A percentile compares a stretch with the other conserved stretches of the same genome.
Conservation (phyloP, 306 rosid species). For the Luffa acutangula region DNA sequence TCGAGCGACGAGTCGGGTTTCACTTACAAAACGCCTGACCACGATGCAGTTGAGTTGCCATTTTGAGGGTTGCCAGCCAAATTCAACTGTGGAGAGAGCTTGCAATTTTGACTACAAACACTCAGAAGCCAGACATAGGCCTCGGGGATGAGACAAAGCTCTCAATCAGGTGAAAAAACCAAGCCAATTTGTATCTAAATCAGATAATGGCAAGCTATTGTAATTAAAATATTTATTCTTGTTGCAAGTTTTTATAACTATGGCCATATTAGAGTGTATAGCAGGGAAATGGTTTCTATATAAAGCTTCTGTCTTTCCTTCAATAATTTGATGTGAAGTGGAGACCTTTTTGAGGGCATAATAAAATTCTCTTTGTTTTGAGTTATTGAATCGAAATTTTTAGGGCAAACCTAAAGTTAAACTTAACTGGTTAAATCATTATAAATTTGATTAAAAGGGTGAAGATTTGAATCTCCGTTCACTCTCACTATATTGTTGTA, state of each 20-base stretch:
- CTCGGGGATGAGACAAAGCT: neutral
- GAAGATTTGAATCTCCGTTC: too few relatives aligned
- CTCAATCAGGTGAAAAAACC: neutral
- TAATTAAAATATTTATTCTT: neutral
- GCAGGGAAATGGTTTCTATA: neutral
- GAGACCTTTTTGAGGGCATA: neutral
- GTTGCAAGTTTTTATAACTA: neutral
- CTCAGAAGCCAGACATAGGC: neutral
- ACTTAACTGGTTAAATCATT: too few relatives aligned
- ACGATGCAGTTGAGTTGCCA: conserved; percentile 57
- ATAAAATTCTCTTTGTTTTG: neutral
- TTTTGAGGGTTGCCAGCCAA: conserved; percentile 17
- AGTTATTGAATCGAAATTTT: neutral
- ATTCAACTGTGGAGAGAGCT: neutral
- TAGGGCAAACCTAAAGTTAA: neutral
- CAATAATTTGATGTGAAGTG: conserved; percentile 6
- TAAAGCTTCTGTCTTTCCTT: neutral
- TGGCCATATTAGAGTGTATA: conserved; percentile 1
- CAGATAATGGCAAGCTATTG: neutral
- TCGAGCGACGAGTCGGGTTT: conserved; percentile 81
- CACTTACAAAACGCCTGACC: conserved; percentile 68
- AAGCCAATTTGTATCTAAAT: neutral
- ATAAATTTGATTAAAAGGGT: too few relatives aligned
- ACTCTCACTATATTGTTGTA: too few relatives aligned
- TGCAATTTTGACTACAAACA: neutral